Evolutionary conservation across 805 yeast species (phyloP).

Genomic region (Wilhelminamyces savonicus): DNA sequence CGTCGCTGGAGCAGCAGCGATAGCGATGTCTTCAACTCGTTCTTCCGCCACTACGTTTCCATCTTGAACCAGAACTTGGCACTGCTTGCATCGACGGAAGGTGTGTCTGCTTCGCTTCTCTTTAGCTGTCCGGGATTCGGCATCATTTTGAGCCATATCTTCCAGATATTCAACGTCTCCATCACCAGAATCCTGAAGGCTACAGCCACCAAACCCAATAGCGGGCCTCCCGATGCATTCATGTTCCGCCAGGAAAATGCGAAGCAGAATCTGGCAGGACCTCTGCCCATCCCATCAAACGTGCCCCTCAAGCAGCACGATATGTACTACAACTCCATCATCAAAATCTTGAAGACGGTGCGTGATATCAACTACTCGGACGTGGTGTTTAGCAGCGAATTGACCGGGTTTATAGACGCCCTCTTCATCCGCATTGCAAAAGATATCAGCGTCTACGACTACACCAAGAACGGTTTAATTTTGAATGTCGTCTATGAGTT

Average conservation of each 20-base stretch:
- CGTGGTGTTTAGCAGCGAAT: constrained; percentile 10
- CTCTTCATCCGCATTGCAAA: constrained; percentile 29
- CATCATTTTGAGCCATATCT: constrained; percentile 39
- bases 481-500: constrained; percentile 36
- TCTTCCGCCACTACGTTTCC: constrained; percentile 50
- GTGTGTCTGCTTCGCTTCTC: too few species aligned
- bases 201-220: constrained; percentile 1
- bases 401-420: constrained; percentile 21
- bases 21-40: constrained; percentile 54
- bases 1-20: constrained; percentile 53
- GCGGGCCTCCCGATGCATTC: too few species aligned
- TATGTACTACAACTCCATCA: constrained; percentile 31
- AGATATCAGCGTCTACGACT: constrained; percentile 30
- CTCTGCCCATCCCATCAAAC: constrained; percentile 1
- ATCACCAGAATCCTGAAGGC: constrained; percentile 11
- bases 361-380: constrained; percentile 26
- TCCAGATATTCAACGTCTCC: constrained; percentile 34
- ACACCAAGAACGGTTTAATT: constrained; percentile 31
- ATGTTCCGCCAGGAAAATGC: too few species aligned
- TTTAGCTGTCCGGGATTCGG: constrained; percentile 39
- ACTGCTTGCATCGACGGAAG: too few species aligned
- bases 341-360: constrained; percentile 32
- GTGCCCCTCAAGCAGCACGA: constrained; percentile 20
- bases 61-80: constrained; percentile 10
- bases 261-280: background rate